Evolutionary conservation across 2,329 filamentous ascomycete genomes (phyloP).

Genomic region (Cordyceps tenuipes): DNA sequence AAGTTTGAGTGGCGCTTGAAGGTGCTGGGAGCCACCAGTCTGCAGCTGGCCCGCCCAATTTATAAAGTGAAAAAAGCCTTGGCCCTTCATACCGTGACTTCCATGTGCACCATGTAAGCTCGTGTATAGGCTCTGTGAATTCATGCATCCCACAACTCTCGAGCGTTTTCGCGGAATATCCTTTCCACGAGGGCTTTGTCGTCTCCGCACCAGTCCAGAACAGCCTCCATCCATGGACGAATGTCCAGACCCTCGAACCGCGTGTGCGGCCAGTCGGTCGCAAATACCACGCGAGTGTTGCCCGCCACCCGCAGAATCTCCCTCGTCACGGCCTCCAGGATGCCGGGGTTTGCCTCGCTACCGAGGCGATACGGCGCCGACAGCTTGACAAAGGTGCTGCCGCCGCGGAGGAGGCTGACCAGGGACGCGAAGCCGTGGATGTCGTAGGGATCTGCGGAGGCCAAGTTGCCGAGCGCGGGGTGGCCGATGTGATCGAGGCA

Average conservation of each 20-base stretch:
- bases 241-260: not conserved
- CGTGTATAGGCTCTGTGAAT: not conserved
- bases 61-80: too few species aligned
- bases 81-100: too few species aligned
- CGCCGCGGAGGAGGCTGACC: not conserved
- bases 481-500: not conserved
- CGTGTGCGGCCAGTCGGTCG: not conserved
- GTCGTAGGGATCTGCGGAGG: not conserved
- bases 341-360: not conserved
- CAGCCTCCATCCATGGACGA: not conserved
- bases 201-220: not conserved
- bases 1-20: too few species aligned
- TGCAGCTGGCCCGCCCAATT: too few species aligned
- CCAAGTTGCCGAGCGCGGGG: not conserved
- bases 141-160: not conserved
- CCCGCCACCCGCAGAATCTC: not conserved
- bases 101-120: too few species aligned
- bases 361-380: not conserved
- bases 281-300: not conserved
- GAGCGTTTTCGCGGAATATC: not conserved
- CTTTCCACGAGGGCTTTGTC: not conserved
- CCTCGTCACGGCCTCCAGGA: not conserved
- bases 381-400: not conserved
- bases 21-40: too few species aligned
- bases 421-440: not conserved